Percentiles rank a stretch among this genome's conserved stretches.
phyloP scores from a whole-genome alignment of 2,329 filamentous ascomycete species.

The Aspergillus quadricinctus region DNA sequence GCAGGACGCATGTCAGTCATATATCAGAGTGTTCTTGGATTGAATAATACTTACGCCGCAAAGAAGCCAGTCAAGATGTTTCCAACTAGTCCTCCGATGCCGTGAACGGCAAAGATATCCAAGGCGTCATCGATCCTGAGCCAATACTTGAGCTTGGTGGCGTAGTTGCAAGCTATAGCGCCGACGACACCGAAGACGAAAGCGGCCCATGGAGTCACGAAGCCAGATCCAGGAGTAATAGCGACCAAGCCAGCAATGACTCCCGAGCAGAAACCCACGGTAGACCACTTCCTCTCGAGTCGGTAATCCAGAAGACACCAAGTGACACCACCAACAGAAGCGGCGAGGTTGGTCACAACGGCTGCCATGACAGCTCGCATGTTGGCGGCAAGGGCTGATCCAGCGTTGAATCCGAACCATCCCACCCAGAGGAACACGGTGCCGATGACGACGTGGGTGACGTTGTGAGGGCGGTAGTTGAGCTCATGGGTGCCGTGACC shows the following conservation, averaged over 20 bases:
- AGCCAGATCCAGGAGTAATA: constrained; percentile 85
- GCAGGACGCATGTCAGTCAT: constrained; percentile 8
- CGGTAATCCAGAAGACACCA: constrained; percentile 89
- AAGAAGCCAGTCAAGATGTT: constrained; percentile 79
- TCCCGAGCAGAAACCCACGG: constrained; percentile 88
- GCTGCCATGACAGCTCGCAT: constrained; percentile 82
- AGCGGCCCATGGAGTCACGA: constrained; percentile 78
- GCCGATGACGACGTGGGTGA: constrained; percentile 85
- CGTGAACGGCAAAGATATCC: constrained; percentile 84
- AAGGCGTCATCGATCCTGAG: constrained; percentile 77
- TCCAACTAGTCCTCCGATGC: constrained; percentile 70
- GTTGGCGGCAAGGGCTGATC: constrained; percentile 75
- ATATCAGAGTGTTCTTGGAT: neutral
- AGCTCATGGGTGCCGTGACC: constrained; percentile 83
- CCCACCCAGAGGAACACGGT: constrained; percentile 94
- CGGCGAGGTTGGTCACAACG: constrained; percentile 79
- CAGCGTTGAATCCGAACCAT: constrained; percentile 94
- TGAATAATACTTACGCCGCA: constrained; percentile 54
- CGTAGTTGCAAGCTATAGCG: constrained; percentile 78
- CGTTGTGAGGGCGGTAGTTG: constrained; percentile 89
- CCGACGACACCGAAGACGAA: constrained; percentile 74
- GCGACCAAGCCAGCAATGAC: constrained; percentile 82
- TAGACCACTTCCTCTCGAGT: constrained; percentile 86
- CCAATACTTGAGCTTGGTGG: constrained; percentile 84
- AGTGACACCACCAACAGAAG: constrained; percentile 77